Conservation (phyloP, 1,284 basidiomycete species). For the Takashimella koratensis region DNA sequence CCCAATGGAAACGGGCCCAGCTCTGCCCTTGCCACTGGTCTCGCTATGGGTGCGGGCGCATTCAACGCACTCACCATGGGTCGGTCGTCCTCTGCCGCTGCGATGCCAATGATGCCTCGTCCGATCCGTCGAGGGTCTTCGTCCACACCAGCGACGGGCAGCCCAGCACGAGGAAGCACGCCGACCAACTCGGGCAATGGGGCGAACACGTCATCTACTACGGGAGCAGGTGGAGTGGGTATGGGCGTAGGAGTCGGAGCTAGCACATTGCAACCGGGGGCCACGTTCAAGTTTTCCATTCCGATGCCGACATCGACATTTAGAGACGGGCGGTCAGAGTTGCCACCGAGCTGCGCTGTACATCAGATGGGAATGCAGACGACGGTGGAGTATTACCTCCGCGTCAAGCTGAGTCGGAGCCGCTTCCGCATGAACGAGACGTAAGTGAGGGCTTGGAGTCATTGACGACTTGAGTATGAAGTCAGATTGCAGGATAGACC, state of each 20-base stretch:
- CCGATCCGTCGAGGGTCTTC: background rate
- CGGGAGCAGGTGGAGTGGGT: background rate
- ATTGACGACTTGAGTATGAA: too few species aligned
- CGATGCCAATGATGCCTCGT: background rate
- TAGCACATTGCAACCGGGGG: conserved; percentile 7
- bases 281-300: conserved; percentile 24
- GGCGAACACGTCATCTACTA: too few species aligned
- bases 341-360: conserved; percentile 29
- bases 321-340: conserved; percentile 17
- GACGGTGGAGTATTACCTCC: conserved; percentile 30
- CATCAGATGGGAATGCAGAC: conserved; percentile 35
- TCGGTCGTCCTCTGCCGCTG: background rate
- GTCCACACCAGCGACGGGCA: background rate
- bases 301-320: conserved; percentile 29
- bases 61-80: background rate
- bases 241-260: background rate
- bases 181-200: background rate
- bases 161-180: background rate
- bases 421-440: conserved; percentile 33
- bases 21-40: background rate
- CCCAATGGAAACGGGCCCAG: background rate
- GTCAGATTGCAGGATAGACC: too few species aligned
- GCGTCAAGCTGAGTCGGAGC: conserved; percentile 29
- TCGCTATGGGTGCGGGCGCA: background rate
- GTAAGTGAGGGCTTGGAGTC: conserved; percentile 23